phyloP scores from a whole-genome alignment of 306 rosid genomes.

The Lablab purpureus region DNA sequence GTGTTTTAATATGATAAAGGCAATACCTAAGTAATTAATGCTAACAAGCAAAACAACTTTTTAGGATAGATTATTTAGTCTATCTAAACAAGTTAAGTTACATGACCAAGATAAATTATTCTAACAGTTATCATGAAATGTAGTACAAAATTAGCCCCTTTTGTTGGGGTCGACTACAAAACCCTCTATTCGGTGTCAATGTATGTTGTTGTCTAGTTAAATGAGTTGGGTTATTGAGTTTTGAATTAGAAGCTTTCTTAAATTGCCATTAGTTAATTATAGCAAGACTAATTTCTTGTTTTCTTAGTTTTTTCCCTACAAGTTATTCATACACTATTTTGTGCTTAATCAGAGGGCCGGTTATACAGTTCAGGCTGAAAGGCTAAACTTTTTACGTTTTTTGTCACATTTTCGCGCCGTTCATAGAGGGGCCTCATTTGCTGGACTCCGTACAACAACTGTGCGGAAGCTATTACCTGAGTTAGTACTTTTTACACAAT shows the following conservation, averaged over 20 bases:
- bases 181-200: background rate
- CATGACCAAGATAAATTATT: too few relatives aligned
- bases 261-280: conserved; percentile 19
- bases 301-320: conserved; percentile 15
- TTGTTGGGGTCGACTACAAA: background rate
- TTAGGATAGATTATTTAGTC: too few relatives aligned
- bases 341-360: conserved; percentile 78
- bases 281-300: background rate
- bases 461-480: conserved; percentile 96
- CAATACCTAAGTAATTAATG: too few relatives aligned
- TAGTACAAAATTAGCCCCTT: background rate
- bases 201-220: conserved; percentile 11
- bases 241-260: conserved; percentile 1
- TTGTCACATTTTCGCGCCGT: conserved; percentile 94
- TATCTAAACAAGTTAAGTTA: too few relatives aligned
- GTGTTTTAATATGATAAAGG: too few relatives aligned
- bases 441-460: conserved; percentile 94
- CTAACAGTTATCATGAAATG: too few relatives aligned
- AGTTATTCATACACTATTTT: conserved; percentile 42
- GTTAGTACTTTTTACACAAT: conserved; percentile 58
- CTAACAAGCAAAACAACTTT: too few relatives aligned
- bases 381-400: conserved; percentile 89
- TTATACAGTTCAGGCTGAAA: conserved; percentile 86
- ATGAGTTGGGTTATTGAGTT: conserved; percentile 4
- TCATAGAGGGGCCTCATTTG: conserved; percentile 97